Percentiles rank a stretch among this genome's conserved stretches.
phyloP scores from a whole-genome alignment of 257 asterid genomes.

The Solanum ahanhuiri region DNA sequence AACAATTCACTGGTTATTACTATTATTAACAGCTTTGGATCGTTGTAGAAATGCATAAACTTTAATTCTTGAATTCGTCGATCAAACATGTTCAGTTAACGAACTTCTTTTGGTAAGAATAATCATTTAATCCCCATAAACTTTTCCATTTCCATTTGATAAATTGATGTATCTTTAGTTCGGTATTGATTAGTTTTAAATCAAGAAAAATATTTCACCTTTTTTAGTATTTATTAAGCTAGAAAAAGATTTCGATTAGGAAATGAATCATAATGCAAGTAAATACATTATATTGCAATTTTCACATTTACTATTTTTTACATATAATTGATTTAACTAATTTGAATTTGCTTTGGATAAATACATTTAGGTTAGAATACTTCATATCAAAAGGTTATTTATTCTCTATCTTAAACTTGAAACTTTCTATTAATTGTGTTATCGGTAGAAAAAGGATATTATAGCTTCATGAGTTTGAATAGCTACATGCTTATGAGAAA shows the following conservation, averaged over 20 bases:
- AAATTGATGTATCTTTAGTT: not conserved
- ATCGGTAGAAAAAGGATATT: not conserved
- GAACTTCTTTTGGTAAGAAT: not conserved
- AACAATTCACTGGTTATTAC: not conserved
- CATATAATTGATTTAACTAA: not conserved
- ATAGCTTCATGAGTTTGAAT: not conserved
- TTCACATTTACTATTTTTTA: not conserved
- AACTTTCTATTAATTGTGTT: not conserved
- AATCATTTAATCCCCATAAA: not conserved
- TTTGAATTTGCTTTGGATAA: not conserved
- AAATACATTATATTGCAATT: not conserved
- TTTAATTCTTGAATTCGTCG: not conserved
- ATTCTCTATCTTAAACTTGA: not conserved
- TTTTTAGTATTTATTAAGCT: not conserved
- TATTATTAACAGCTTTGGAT: not conserved
- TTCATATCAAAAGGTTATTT: not conserved
- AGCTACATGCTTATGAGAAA: no score
- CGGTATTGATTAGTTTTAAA: not conserved
- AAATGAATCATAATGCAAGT: not conserved
- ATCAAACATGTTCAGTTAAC: not conserved
- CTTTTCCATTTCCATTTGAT: not conserved
- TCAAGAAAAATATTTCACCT: not conserved
- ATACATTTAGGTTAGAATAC: not conserved
- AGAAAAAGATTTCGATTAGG: not conserved
- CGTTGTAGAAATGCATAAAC: not conserved